Evolutionary conservation across 2,329 filamentous ascomycete species (phyloP), one percentile per base, ranked within the genome.

Genomic region (Sclerotinia spermophila): DNA sequence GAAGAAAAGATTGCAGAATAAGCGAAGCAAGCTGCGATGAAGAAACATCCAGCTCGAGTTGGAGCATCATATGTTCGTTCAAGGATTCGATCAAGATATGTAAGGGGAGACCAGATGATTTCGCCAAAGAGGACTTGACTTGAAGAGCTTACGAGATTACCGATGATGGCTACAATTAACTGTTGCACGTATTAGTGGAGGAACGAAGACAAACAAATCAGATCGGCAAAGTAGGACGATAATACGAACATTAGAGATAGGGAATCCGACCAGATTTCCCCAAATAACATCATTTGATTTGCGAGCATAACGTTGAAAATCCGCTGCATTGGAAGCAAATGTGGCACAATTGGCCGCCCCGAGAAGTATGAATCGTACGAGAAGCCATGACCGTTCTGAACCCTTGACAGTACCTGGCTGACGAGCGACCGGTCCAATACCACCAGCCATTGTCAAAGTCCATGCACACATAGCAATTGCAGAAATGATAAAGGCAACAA

Each of bases 271-370:
- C 4, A 83, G 13, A 67, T 84, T 81, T 1, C 81, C 82, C 6
- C 80, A 42, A 27, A 84, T 77, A 1, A 82, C 80, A 71, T 84
- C 82, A 15, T 79, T 80, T 1, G 81, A 80, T 56, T 79, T 80
- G 0, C 68, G 74, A 0, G 82, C 80, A 72, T 84, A 84, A 24
- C 83, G 78, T 71, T 83, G 82, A 59, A 83, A 81, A 73, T 84
- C 82, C 0, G 82, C 79, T 5, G 81, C 81, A 72, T 82, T 82
- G 53, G 77, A 80, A n/a, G 77, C 80, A 74, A 79, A 82, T 7
- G 79, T 82, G 11, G 79, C 78, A 56, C 78, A 80, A 71, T 79
- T 79, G 48, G 80, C 77, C 24, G 79, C 74, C 58, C 79, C 79
- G 17, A 82, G 75, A 38, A 80, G 76, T 65, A 83, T 72, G 75